Percentiles rank a stretch among this genome's conserved stretches.
phyloP scores from a whole-genome alignment of 306 rosid species.

The Gleditsia sinensis region DNA sequence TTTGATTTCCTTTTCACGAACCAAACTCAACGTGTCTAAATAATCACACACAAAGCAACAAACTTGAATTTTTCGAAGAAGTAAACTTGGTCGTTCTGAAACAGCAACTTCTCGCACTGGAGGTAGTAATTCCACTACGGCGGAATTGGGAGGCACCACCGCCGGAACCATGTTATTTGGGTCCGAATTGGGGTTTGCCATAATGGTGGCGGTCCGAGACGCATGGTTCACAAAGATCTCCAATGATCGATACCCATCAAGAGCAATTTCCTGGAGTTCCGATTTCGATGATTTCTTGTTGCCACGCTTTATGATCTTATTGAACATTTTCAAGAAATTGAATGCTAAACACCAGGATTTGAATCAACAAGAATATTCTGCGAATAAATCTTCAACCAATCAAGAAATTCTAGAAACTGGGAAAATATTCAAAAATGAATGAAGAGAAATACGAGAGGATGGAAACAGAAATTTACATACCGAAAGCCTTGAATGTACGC shows the following conservation, averaged over 20 bases:
- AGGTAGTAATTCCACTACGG: conserved; percentile 55
- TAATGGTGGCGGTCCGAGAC: conserved; percentile 41
- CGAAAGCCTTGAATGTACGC: not conserved
- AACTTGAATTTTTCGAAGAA: conserved; percentile 57
- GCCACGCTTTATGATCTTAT: conserved; percentile 65
- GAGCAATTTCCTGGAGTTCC: conserved; percentile 39
- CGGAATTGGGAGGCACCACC: not conserved
- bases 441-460: not conserved
- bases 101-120: conserved; percentile 50
- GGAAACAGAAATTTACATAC: not conserved
- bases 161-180: conserved; percentile 1
- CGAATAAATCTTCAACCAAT: not conserved
- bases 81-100: conserved; percentile 43
- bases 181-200: conserved; percentile 28
- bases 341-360: no score
- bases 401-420: conserved; percentile 19
- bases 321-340: conserved; percentile 65
- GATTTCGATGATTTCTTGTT: conserved; percentile 53
- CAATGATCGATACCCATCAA: conserved; percentile 34
- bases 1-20: conserved; percentile 60
- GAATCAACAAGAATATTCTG: not conserved
- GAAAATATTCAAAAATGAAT: not conserved
- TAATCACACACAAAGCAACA: conserved; percentile 60
- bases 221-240: conserved; percentile 64
- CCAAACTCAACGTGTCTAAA: conserved; percentile 38